Evolutionary conservation across 257 asterid genomes (phyloP).

Genomic region (Solanum piurae): DNA sequence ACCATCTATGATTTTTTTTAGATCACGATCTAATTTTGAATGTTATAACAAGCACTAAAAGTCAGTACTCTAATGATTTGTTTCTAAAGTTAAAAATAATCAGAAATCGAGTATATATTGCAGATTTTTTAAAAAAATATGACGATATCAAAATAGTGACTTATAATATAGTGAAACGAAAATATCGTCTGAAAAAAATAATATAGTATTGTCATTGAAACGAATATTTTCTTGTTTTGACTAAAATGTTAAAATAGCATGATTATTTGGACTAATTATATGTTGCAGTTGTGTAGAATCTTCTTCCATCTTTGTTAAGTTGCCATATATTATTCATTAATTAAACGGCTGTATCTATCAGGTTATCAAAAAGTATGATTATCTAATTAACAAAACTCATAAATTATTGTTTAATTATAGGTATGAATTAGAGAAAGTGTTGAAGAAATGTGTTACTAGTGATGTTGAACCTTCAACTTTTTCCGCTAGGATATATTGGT

Average conservation of each 20-base stretch:
- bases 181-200: background rate
- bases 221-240: background rate
- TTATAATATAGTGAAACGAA: no score
- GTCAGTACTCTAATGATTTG: no score
- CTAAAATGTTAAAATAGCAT: background rate
- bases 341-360: background rate
- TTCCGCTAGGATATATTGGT: background rate
- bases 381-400: background rate
- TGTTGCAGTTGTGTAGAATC: background rate
- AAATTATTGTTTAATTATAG: background rate
- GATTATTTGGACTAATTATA: background rate
- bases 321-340: background rate
- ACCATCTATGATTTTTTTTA: no score
- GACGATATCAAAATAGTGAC: no score
- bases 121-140: no score
- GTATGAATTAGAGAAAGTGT: background rate
- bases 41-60: no score
- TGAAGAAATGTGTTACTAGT: background rate
- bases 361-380: background rate
- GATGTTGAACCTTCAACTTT: background rate
- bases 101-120: no score
- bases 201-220: background rate
- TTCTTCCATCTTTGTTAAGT: background rate
- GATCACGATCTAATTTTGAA: no score
- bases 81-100: no score